Evolutionary conservation across 768 basidiomycete genomes (phyloP).

Genomic region (Tylopilus rubrobrunneus): DNA sequence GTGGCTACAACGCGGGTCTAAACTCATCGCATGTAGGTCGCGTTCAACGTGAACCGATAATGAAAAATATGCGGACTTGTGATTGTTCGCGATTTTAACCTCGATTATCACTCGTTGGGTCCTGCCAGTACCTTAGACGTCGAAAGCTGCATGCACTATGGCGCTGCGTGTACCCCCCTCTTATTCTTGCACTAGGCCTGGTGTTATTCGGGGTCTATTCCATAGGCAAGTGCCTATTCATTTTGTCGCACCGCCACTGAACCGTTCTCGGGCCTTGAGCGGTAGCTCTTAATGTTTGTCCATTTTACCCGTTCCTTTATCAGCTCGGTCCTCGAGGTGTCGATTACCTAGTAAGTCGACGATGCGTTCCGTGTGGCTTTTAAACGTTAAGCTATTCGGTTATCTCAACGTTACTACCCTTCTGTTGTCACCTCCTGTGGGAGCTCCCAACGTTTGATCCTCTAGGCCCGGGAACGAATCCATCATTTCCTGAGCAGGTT

Average conservation of each 20-base stretch:
- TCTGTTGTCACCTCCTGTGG: neutral
- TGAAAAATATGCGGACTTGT: neutral
- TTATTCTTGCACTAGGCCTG: neutral
- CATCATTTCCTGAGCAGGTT: neutral
- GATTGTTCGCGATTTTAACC: neutral
- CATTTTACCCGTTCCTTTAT: neutral
- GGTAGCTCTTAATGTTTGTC: neutral
- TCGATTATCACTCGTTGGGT: neutral
- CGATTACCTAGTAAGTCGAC: neutral
- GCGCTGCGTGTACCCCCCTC: neutral
- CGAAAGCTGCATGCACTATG: neutral
- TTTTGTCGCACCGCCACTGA: neutral
- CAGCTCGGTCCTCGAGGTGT: neutral
- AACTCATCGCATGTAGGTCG: neutral
- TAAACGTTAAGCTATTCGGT: neutral
- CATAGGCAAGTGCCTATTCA: neutral
- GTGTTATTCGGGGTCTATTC: neutral
- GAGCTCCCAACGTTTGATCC: neutral
- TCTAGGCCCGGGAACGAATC: neutral
- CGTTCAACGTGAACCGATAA: neutral
- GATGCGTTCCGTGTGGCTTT: neutral
- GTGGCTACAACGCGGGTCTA: neutral
- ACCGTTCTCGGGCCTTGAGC: neutral
- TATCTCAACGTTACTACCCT: neutral
- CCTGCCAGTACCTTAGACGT: neutral